Conservation (phyloP, 257 asterid genomes). For the Perilla frutescens region DNA sequence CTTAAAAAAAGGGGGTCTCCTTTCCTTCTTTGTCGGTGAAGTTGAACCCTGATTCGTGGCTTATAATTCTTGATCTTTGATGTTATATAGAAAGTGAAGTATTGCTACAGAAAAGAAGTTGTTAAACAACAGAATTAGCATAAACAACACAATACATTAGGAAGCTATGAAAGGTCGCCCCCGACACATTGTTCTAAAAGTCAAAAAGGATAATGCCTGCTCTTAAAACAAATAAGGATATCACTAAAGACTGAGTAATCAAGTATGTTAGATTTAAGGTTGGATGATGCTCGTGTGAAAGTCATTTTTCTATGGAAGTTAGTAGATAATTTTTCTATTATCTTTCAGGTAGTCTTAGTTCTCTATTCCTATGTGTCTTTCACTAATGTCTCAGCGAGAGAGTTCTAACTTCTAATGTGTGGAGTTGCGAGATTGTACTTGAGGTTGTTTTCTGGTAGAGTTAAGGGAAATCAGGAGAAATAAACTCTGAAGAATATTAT, state of each 20-base stretch:
- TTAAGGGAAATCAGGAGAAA: too few species aligned
- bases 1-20: background rate
- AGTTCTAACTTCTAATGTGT: background rate
- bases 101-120: background rate
- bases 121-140: background rate
- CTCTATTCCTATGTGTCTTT: background rate
- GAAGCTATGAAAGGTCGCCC: slow-evolving; percentile 5
- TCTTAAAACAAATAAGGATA: slow-evolving; percentile 5
- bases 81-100: slow-evolving; percentile 15
- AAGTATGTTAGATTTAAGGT: background rate
- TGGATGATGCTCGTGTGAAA: background rate
- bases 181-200: slow-evolving; percentile 1
- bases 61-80: slow-evolving; percentile 18
- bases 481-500: too few species aligned
- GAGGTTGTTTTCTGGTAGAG: background rate
- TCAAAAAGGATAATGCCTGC: background rate
- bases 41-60: slow-evolving; percentile 21
- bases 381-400: background rate
- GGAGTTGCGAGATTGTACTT: slow-evolving; percentile 2
- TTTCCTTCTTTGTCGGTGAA: slow-evolving; percentile 28
- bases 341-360: slow-evolving; percentile 3
- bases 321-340: background rate
- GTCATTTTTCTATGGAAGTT: background rate
- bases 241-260: slow-evolving; percentile 7
- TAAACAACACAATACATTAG: background rate